A percentile compares a stretch with the other conserved stretches of the same genome.
phyloP scores from a whole-genome alignment of 176 grass and related monocot species.

The Olyra latifolia region DNA sequence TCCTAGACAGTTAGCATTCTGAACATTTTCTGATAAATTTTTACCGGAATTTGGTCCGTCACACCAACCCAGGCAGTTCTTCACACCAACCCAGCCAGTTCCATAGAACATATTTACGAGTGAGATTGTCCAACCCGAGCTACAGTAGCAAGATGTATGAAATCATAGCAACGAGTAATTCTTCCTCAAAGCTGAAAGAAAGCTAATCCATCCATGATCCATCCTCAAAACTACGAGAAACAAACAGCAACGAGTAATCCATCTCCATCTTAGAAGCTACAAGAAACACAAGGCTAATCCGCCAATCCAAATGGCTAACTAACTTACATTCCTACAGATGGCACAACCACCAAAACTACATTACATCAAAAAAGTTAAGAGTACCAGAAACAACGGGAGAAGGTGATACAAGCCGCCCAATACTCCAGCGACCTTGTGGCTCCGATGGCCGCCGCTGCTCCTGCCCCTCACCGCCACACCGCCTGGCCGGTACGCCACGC shows the following conservation, averaged over 20 bases:
- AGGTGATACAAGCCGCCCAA: background rate
- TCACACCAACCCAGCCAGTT: background rate
- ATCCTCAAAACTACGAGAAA: too few species aligned
- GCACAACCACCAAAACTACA: background rate
- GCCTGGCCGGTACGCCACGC: conserved; percentile 33
- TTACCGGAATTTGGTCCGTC: too few species aligned
- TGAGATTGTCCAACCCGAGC: conserved; percentile 1
- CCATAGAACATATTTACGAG: conserved; percentile 14
- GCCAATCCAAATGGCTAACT: background rate
- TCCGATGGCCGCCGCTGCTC: background rate
- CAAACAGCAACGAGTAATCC: background rate
- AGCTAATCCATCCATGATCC: too few species aligned
- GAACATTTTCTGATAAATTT: too few species aligned
- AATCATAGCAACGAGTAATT: background rate
- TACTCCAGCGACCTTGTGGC: background rate
- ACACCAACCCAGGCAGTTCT: too few species aligned
- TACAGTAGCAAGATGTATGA: background rate
- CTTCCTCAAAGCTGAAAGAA: conserved; percentile 15
- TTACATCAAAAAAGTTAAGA: conserved; percentile 5
- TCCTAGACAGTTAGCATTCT: too few species aligned
- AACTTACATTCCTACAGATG: background rate
- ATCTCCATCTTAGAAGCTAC: background rate
- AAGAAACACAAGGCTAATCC: conserved; percentile 11
- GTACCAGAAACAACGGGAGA: conserved; percentile 15
- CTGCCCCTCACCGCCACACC: conserved; percentile 37